Evolutionary conservation across 2,329 filamentous ascomycete species (phyloP).

Genomic region (Cadophora gregata): DNA sequence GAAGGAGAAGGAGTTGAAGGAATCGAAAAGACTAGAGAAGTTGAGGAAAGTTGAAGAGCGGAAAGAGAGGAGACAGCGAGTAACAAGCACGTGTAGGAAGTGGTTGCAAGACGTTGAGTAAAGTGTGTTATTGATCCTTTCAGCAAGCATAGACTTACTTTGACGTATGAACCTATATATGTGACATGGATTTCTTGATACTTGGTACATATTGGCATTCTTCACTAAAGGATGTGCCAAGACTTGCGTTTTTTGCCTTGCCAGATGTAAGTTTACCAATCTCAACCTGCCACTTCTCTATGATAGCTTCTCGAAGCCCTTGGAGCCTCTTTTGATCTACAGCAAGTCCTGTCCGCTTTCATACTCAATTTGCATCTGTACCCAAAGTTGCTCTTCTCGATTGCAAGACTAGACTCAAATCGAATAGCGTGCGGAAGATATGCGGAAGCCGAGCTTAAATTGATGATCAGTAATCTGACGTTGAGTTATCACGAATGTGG

Average conservation of each 20-base stretch:
- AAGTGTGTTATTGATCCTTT: background rate
- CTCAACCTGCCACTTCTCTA: too few relatives aligned
- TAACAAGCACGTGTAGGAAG: background rate
- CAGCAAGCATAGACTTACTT: background rate
- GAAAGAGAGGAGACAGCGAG: background rate
- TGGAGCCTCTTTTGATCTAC: too few relatives aligned
- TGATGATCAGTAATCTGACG: slow-evolving; percentile 19
- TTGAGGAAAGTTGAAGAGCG: background rate
- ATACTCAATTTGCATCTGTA: too few relatives aligned
- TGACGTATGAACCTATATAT: too few relatives aligned
- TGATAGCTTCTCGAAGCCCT: too few relatives aligned
- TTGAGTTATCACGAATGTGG: slow-evolving; percentile 7
- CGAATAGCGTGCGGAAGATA: slow-evolving; percentile 8
- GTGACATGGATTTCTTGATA: too few relatives aligned
- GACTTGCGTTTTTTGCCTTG: too few relatives aligned
- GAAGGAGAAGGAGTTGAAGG: background rate
- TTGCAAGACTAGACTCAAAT: background rate
- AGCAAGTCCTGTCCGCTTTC: too few relatives aligned
- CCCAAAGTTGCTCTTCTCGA: too few relatives aligned
- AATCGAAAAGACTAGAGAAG: background rate
- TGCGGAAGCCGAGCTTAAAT: slow-evolving; percentile 16
- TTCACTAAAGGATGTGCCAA: too few relatives aligned
- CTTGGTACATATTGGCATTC: too few relatives aligned
- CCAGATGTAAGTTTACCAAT: too few relatives aligned
- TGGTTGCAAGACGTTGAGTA: background rate